Percentiles rank a stretch among this genome's conserved stretches.
These are phyloP conservation scores for Aspergillus campestris DNA, from an alignment of 495 filamentous ascomycete genomes.

Conservation along the genomic window DNA sequence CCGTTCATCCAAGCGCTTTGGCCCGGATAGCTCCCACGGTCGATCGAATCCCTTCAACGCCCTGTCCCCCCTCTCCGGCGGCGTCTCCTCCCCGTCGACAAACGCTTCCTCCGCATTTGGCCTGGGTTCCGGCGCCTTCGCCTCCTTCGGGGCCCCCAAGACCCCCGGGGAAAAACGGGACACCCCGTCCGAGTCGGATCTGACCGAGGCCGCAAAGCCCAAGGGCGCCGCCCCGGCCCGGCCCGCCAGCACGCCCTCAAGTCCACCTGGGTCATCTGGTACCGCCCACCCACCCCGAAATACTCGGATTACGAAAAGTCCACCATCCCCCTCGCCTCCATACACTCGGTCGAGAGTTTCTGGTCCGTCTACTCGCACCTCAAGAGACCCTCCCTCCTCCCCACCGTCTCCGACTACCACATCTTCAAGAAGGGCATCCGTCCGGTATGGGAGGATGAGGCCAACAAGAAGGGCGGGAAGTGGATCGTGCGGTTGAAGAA, in stretches of 20 bases:
- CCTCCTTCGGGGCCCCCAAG: conserved; percentile 92
- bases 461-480: conserved; percentile 92
- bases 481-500: conserved; percentile 96
- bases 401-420: conserved; percentile 94
- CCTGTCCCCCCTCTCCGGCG: conserved; percentile 59
- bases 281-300: conserved; percentile 87
- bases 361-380: conserved; percentile 88
- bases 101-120: conserved; percentile 90
- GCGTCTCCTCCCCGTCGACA: conserved; percentile 75
- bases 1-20: conserved; percentile 67
- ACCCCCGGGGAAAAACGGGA: conserved; percentile 67
- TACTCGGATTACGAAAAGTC: conserved; percentile 99
- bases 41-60: conserved; percentile 82
- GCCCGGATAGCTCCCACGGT: conserved; percentile 68
- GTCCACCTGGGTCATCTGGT: conserved; percentile 94
- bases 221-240: conserved; percentile 30
- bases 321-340: conserved; percentile 71
- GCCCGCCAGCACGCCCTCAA: conserved; percentile 57
- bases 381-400: conserved; percentile 78
- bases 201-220: conserved; percentile 42
- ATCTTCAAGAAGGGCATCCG: conserved; percentile 95
- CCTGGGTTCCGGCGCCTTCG: conserved; percentile 90
- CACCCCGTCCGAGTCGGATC: conserved; percentile 45
- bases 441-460: conserved; percentile 97
- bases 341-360: conserved; percentile 82